Conservation (phyloP, 139 green algal species). For the Coccomyxa sp. region DNA sequence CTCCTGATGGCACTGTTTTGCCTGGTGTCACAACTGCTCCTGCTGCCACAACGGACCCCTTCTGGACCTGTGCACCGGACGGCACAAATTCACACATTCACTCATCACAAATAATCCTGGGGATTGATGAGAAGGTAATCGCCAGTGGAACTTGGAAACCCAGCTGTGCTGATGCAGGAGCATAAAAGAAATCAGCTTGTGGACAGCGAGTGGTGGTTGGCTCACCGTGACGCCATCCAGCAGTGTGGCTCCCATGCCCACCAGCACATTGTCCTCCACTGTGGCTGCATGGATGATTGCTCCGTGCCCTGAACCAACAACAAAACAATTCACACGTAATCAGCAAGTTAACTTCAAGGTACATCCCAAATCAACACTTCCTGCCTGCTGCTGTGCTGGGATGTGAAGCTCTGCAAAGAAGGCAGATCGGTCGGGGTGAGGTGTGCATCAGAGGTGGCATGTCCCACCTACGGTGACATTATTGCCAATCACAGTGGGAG, state of each 20-base stretch:
- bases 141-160: background rate
- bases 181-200: background rate
- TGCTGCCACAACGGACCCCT: constrained; percentile 82
- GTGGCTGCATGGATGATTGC: constrained; percentile 83
- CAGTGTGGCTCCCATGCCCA: constrained; percentile 92
- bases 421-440: background rate
- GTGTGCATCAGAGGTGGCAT: background rate
- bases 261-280: constrained; percentile 79
- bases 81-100: background rate
- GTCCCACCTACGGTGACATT: constrained; percentile 57
- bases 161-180: background rate
- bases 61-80: constrained; percentile 51
- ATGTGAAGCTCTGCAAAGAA: background rate
- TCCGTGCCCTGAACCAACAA: constrained; percentile 41
- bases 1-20: constrained; percentile 53
- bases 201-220: background rate
- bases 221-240: constrained; percentile 65
- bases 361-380: no score
- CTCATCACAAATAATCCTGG: background rate
- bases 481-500: constrained; percentile 71
- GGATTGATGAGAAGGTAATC: background rate
- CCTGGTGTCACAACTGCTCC: constrained; percentile 79
- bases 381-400: no score
- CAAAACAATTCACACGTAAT: background rate
- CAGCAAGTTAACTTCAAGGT: background rate